Conservation (phyloP, 2,329 filamentous ascomycete genomes). For the Hypoxylon sp. region DNA sequence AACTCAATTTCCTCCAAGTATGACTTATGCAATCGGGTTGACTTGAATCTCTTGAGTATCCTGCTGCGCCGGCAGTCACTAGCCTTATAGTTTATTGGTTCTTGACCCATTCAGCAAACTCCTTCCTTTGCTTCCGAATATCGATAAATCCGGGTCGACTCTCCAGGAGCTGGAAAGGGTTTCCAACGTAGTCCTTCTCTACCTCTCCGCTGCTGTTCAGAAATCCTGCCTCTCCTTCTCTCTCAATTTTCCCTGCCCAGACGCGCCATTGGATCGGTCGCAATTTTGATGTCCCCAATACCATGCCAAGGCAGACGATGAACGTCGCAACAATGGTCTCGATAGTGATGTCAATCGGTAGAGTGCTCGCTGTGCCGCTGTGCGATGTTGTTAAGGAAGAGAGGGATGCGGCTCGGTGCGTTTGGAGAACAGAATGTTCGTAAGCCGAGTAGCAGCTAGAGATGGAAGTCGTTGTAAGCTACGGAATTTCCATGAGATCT, state of each 20-base stretch:
- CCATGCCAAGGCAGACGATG: slow-evolving; percentile 85
- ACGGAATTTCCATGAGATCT: not conserved
- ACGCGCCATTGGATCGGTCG: slow-evolving; percentile 87
- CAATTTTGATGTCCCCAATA: slow-evolving; percentile 81
- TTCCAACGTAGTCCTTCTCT: slow-evolving; percentile 78
- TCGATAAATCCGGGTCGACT: slow-evolving; percentile 88
- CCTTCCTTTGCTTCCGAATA: slow-evolving; percentile 83
- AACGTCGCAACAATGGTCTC: slow-evolving; percentile 87
- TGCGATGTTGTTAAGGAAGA: slow-evolving; percentile 62
- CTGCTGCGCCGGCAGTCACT: not conserved
- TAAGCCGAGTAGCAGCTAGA: slow-evolving; percentile 94
- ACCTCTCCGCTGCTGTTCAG: slow-evolving; percentile 72
- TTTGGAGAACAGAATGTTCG: slow-evolving; percentile 85
- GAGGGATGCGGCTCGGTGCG: slow-evolving; percentile 65
- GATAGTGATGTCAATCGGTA: slow-evolving; percentile 89
- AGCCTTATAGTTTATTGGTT: slow-evolving; percentile 42
- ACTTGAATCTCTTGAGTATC: not conserved
- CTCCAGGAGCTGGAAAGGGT: slow-evolving; percentile 85
- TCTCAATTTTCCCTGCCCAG: slow-evolving; percentile 88
- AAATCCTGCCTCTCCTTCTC: slow-evolving; percentile 75
- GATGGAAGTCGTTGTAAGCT: slow-evolving; percentile 37
- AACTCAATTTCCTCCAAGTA: not conserved
- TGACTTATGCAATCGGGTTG: not conserved
- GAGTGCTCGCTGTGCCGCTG: slow-evolving; percentile 60
- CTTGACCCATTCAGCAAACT: slow-evolving; percentile 83